Percentiles rank a stretch among this genome's conserved stretches.
Conservation (phyloP, 2,329 filamentous ascomycete genomes). For the Huntiella abstrusa region DNA sequence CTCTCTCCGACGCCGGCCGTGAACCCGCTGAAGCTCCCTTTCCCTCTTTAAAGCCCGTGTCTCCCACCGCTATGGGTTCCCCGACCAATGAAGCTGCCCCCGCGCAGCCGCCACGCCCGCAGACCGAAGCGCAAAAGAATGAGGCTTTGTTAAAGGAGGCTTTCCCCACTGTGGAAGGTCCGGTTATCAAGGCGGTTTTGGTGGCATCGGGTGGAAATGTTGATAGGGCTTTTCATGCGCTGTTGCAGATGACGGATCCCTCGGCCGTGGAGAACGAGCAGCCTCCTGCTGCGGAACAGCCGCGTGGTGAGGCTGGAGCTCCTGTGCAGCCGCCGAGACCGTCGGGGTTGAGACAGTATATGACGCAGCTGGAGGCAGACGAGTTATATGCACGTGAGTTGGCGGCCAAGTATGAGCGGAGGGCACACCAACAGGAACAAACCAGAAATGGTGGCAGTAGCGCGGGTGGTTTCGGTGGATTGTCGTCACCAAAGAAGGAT, state of each 20-base stretch:
- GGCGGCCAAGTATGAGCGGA: constrained; percentile 55
- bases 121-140: constrained; percentile 67
- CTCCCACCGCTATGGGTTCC: constrained; percentile 14
- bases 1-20: neutral
- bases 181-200: constrained; percentile 75
- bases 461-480: constrained; percentile 20
- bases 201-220: constrained; percentile 71
- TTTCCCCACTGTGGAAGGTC: constrained; percentile 64
- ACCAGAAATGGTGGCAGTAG: constrained; percentile 19
- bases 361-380: constrained; percentile 74
- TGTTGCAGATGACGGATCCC: constrained; percentile 72
- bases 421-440: constrained; percentile 36
- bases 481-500: too few species aligned
- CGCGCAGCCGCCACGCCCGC: constrained; percentile 67
- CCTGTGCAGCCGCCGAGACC: constrained; percentile 69
- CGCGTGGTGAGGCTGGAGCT: too few species aligned
- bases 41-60: constrained; percentile 12
- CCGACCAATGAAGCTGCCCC: constrained; percentile 31
- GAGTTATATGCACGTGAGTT: constrained; percentile 84
- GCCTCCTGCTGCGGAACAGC: constrained; percentile 22
- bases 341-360: constrained; percentile 34
- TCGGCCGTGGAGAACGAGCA: constrained; percentile 43
- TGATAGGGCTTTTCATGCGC: constrained; percentile 86
- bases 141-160: constrained; percentile 82
- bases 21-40: constrained; percentile 8